phyloP scores from a whole-genome alignment of 495 filamentous ascomycete genomes.

The Letharia lupina region DNA sequence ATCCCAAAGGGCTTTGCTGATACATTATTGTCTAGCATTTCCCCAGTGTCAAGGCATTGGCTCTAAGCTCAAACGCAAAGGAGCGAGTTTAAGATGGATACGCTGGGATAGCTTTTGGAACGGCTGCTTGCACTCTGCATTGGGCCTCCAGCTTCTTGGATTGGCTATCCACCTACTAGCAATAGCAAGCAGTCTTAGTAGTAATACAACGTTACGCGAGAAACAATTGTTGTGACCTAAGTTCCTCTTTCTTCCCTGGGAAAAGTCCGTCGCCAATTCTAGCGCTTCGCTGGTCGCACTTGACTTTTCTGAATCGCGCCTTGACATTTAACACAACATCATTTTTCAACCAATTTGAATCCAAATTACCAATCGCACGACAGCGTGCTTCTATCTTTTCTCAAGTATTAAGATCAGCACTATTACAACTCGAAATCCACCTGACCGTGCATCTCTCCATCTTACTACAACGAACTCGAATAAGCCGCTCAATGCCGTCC shows the following conservation, averaged over 20 bases:
- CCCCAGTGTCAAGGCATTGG: conserved; percentile 16
- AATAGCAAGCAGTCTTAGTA: background rate
- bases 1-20: background rate
- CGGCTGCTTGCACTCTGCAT: background rate
- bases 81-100: background rate
- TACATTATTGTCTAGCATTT: conserved; percentile 12
- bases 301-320: background rate
- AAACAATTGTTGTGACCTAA: background rate
- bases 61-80: conserved; percentile 6
- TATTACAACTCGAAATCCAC: background rate
- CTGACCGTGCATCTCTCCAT: background rate
- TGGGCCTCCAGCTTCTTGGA: background rate
- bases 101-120: background rate
- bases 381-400: background rate
- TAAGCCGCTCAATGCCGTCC: background rate
- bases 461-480: background rate
- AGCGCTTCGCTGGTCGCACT: background rate
- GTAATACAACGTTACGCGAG: background rate
- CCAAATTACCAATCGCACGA: background rate
- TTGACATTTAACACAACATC: background rate
- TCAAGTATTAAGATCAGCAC: background rate
- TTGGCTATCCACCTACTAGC: background rate
- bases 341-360: background rate
- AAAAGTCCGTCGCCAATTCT: background rate
- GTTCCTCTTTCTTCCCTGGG: background rate